Conservation (phyloP, 345 rosid genomes). For the Eucalyptus sp. region DNA sequence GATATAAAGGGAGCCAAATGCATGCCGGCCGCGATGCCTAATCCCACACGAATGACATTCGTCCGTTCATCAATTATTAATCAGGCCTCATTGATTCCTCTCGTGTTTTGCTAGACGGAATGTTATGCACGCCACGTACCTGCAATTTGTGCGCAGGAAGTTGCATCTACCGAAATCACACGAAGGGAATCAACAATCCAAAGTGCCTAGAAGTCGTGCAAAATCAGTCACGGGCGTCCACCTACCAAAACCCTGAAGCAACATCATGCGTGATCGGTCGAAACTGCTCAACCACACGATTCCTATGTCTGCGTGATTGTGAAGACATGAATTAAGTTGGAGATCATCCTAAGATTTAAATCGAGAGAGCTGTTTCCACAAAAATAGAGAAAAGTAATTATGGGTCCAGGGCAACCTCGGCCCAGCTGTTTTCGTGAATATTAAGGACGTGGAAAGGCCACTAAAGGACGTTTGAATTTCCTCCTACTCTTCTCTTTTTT, state of each 20-base stretch:
- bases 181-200: background rate
- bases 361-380: background rate
- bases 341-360: background rate
- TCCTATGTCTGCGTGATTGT: background rate
- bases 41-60: no score
- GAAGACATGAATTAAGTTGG: background rate
- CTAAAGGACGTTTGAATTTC: background rate
- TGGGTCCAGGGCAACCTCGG: background rate
- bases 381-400: background rate
- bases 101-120: background rate
- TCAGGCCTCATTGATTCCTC: background rate
- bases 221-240: background rate
- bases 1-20: background rate
- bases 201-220: background rate
- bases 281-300: background rate
- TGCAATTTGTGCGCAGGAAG: background rate
- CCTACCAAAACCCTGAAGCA: background rate
- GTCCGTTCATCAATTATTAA: background rate
- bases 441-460: background rate
- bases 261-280: background rate
- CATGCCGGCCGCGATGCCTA: no score
- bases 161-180: background rate
- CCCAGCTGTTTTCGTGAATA: background rate
- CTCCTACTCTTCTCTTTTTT: background rate
- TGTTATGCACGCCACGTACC: background rate